phyloP scores from a whole-genome alignment of 148 eudicot genomes.

The Heliamphora exappendiculata region DNA sequence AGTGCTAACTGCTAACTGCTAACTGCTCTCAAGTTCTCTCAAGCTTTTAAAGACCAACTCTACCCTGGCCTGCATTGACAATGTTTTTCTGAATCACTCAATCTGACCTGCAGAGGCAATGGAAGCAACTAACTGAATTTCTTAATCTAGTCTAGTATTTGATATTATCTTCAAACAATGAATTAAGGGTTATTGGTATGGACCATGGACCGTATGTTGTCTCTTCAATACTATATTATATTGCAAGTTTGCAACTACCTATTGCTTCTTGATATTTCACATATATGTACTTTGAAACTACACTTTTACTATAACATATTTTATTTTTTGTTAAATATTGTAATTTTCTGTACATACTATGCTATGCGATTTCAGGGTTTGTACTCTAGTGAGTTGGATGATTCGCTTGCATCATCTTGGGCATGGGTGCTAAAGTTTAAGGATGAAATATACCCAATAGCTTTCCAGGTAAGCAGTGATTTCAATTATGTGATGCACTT shows the following conservation, averaged over 20 bases:
- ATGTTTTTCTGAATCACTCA: background rate
- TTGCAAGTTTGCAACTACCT: background rate
- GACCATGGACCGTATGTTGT: no score
- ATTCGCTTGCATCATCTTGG: slow-evolving; percentile 72
- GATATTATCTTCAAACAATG: background rate
- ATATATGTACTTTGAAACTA: background rate
- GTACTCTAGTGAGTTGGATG: slow-evolving; percentile 51
- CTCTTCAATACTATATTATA: background rate
- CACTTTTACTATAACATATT: background rate
- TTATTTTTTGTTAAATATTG: background rate
- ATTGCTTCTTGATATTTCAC: background rate
- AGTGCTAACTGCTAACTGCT: no score
- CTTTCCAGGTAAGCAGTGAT: slow-evolving; percentile 62
- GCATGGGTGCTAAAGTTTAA: slow-evolving; percentile 61
- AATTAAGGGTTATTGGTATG: background rate
- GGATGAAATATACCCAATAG: slow-evolving; percentile 74
- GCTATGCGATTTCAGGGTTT: slow-evolving; percentile 58
- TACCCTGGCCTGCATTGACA: background rate
- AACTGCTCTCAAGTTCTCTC: no score
- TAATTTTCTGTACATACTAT: background rate
- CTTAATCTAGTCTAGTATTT: background rate
- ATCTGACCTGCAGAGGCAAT: slow-evolving; percentile 1
- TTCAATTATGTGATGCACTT: background rate
- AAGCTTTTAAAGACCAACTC: background rate
- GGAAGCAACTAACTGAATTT: background rate